These are phyloP conservation scores for Ophiocordyceps unilateralis DNA, from an alignment of 2,329 filamentous ascomycete genomes.

Conservation along the genomic window DNA sequence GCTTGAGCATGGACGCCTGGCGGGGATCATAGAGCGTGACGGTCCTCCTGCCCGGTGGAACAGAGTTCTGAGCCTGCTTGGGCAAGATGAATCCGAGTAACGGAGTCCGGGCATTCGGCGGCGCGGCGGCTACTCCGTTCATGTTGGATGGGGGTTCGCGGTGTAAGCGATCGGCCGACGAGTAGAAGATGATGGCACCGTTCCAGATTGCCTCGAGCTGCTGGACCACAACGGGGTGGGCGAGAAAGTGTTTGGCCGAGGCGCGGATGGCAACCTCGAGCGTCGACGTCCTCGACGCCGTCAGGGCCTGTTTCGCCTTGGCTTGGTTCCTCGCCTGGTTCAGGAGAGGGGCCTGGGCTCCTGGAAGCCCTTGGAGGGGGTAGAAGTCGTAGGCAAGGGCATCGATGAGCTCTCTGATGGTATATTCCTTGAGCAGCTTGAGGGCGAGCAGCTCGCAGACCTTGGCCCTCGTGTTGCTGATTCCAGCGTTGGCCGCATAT, in stretches of 20 bases:
- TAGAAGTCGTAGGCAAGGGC: slow-evolving; percentile 91
- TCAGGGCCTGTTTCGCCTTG: slow-evolving; percentile 28
- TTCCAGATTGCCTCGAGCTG: slow-evolving; percentile 97
- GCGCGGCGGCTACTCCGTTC: slow-evolving; percentile 10
- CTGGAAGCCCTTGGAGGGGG: slow-evolving; percentile 65
- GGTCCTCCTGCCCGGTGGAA: slow-evolving; percentile 43
- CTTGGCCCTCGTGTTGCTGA: slow-evolving; percentile 67
- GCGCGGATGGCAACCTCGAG: slow-evolving; percentile 86
- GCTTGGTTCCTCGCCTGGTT: slow-evolving; percentile 15
- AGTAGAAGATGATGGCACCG: slow-evolving; percentile 87
- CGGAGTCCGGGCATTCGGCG: slow-evolving; percentile 30
- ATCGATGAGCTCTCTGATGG: slow-evolving; percentile 79
- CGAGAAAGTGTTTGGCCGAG: slow-evolving; percentile 80
- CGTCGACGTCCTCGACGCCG: slow-evolving; percentile 66
- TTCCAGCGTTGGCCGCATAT: slow-evolving; percentile 70
- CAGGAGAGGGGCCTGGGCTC: slow-evolving; percentile 18
- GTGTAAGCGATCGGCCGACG: slow-evolving; percentile 70
- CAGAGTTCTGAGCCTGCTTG: slow-evolving; percentile 15
- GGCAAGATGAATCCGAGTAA: slow-evolving; percentile 23
- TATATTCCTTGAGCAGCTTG: slow-evolving; percentile 77
- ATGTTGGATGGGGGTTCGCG: slow-evolving; percentile 24
- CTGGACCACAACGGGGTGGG: slow-evolving; percentile 80
- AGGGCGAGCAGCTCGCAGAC: slow-evolving; percentile 84
- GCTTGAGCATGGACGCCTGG: slow-evolving; percentile 78
- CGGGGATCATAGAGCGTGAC: slow-evolving; percentile 81